Base-by-base conservation (phyloP, 768 basidiomycete genomes). In the Mycena amicta region DNA sequence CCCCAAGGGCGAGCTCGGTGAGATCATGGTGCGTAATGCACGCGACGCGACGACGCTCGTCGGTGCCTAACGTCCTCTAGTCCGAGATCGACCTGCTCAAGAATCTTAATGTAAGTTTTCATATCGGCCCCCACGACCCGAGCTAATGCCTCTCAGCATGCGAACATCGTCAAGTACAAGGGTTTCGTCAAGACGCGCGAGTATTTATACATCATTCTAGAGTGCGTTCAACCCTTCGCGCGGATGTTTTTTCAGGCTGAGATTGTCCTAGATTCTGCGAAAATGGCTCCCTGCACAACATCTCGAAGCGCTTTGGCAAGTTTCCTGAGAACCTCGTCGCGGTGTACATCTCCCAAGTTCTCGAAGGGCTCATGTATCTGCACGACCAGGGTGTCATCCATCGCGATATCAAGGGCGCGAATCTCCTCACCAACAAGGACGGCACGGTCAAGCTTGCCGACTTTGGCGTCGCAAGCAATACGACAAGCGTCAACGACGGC, bases 331-430 rank as follows among this genome's bases (percentile, higher is more conserved):
- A 86, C 65, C 86, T 99, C 20, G 96, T 98, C 26, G 95, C 92
- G 0, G 92, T 98, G 16, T 98, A 98, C 76, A 93, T 98, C 66
- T 92, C 91, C 43, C 97, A 99, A 74, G 93, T 98, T 23, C 82
- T 99, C 28, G 92, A 96, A 67, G 97, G 97, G 1, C 81, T 99
- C 30, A 89, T 95, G 49, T 99, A 99, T 71, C 86, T 99, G 20
- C 97, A 99, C 69, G 96, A 98, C 65, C 96, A 98, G 77, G 97
- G 97, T 79, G 97, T 99, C 60, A 98, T 99, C 66, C 97, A 99
- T 72, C 84, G 97, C 29, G 97, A 99, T 68, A 98, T 99, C 78
- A 99, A 99, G 72, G 97, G 97, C 31, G 96, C 97, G 15, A 99
- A 99, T 64, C 97, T 99, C 69, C 80, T 99, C 45, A 98, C 97